These are phyloP conservation scores for Centrapalus pauciflorus DNA, from an alignment of 129 eudicot species.

Conservation along the genomic window DNA sequence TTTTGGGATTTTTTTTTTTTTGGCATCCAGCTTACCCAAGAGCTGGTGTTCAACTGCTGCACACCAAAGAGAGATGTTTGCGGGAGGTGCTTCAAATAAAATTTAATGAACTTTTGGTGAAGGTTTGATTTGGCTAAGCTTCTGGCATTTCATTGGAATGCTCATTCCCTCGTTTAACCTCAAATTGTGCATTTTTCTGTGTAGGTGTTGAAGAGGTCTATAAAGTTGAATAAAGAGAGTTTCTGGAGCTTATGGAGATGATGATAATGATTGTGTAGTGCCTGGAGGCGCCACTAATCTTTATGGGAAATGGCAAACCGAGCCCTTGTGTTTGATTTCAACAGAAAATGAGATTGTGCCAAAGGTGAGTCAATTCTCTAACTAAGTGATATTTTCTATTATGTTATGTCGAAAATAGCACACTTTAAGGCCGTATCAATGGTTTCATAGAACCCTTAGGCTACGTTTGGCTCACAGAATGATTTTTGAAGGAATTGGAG, in stretches of 20 bases:
- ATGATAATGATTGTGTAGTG: constrained; percentile 32
- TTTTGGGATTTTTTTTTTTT: constrained; percentile 54
- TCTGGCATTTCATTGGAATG: background rate
- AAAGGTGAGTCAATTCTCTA: no score
- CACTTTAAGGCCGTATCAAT: no score
- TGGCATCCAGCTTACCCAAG: constrained; percentile 69
- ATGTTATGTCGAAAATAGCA: no score
- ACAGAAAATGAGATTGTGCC: no score
- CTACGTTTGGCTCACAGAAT: no score
- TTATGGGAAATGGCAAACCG: no score
- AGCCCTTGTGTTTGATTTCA: no score
- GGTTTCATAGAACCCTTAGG: no score
- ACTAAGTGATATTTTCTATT: no score
- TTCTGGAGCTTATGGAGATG: constrained; percentile 31
- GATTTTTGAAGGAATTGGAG: no score
- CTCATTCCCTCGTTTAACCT: background rate
- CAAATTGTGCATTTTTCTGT: background rate
- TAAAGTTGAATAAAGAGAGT: constrained; percentile 29
- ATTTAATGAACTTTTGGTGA: constrained; percentile 47
- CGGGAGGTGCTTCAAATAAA: constrained; percentile 62
- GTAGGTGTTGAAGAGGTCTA: no score
- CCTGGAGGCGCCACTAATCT: no score
- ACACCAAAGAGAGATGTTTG: constrained; percentile 63
- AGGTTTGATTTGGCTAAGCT: constrained; percentile 35
- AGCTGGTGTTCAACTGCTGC: constrained; percentile 55